These are phyloP conservation scores for Hibiscus trionum DNA, from an alignment of 345 rosid genomes.

Conservation along the genomic window DNA sequence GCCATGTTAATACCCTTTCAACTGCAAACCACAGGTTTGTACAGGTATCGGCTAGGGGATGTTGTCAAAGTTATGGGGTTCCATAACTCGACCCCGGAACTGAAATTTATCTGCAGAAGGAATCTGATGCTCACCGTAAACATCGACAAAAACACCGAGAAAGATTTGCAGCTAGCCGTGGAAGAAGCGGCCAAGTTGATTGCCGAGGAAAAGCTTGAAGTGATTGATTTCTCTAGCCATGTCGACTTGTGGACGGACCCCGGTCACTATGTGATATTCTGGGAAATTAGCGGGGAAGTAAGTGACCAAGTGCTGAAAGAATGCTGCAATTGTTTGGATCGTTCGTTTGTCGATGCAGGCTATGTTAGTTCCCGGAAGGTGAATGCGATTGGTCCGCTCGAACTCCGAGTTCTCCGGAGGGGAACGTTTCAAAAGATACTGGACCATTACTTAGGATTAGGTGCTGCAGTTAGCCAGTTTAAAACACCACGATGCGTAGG, in stretches of 20 bases:
- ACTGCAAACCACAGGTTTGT: conserved; percentile 49
- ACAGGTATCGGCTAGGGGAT: conserved; percentile 86
- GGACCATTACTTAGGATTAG: conserved; percentile 67
- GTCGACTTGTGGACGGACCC: conserved; percentile 65
- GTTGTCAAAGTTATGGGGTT: conserved; percentile 69
- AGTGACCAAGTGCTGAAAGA: conserved; percentile 47
- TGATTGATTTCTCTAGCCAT: conserved; percentile 75
- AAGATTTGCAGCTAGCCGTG: conserved; percentile 69
- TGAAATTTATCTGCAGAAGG: conserved; percentile 71
- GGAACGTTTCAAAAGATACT: conserved; percentile 76
- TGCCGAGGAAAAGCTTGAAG: conserved; percentile 58
- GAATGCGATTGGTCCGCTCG: conserved; percentile 63
- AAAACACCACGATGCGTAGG: conserved; percentile 83
- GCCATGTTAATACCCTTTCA: background rate
- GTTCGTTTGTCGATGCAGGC: conserved; percentile 72
- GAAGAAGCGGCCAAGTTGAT: conserved; percentile 56
- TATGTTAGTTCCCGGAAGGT: conserved; percentile 65
- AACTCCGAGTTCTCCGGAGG: conserved; percentile 53
- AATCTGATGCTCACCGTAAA: conserved; percentile 68
- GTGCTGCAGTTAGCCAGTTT: conserved; percentile 74
- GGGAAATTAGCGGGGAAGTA: conserved; percentile 72
- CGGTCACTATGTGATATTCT: conserved; percentile 77
- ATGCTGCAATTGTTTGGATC: conserved; percentile 68
- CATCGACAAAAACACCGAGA: conserved; percentile 93
- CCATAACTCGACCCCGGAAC: conserved; percentile 78